Evolutionary conservation across 2,329 filamentous ascomycete species (phyloP), one percentile per base, ranked within the genome.

Genomic region (Trichophaea hybrida): DNA sequence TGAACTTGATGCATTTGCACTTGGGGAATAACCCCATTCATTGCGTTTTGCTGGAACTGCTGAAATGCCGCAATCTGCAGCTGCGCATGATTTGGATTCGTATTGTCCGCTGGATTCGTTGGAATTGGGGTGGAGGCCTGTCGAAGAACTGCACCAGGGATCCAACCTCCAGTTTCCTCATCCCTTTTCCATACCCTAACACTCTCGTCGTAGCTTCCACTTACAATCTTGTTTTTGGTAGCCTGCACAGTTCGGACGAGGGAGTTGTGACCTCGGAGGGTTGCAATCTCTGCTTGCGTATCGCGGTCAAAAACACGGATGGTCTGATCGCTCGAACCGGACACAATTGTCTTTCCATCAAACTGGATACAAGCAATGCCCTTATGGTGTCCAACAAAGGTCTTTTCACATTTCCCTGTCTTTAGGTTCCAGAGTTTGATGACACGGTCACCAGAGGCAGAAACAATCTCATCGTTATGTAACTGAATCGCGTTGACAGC

Each of bases 361-460:
- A 93, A 97, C 72, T 98, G 91, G 13, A 98, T 90, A 71, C 93
- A 98, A 2, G 93, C 93, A 68, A 98, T 97, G 35, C 93, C 93
- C 71, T 98, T 98, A 64, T 81, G 82, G 69, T 98, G 93, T 1
- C 91, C 93, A 43, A 86, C 77, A 37, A 94, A 82, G 0, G 87
- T 94, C 68, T 86, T 82, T 49, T 80, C 78, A 71, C 87, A 91
- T 48, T 79, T 75, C 59, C 88, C 86, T 6, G 82, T 86, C 15
- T 84, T 84, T 75, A 94, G 87, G 71, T 94, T 85, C 93, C 93
- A 98, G 17, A 96, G 79, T 71, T 95, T 96, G 73, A 98, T 90
- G 64, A 86, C 82, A 40, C 93, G 84, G 71, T 98, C 93, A 15
- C 93, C 93, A 57, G 90, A 96, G 7, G 91, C 93, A 2, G 93